These are phyloP conservation scores for Aquilaria yunnanensis DNA, from an alignment of 345 rosid species.

Conservation along the genomic window DNA sequence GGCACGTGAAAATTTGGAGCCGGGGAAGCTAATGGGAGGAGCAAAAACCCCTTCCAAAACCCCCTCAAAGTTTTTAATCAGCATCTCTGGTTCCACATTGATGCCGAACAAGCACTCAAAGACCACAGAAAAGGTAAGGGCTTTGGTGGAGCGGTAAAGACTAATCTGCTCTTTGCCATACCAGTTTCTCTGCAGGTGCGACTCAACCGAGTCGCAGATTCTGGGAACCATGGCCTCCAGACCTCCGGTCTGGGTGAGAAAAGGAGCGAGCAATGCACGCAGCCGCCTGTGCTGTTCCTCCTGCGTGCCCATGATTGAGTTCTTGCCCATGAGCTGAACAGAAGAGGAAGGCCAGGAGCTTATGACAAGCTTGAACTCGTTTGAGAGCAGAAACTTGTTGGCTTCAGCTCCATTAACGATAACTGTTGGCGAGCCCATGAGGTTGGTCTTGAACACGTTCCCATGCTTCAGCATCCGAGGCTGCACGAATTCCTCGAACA, in stretches of 20 bases:
- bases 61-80: conserved; percentile 40
- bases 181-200: conserved; percentile 48
- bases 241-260: conserved; percentile 33
- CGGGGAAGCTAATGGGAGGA: conserved; percentile 40
- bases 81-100: conserved; percentile 39
- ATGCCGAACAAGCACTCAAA: conserved; percentile 62
- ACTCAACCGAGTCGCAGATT: conserved; percentile 36
- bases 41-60: conserved; percentile 70
- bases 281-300: conserved; percentile 45
- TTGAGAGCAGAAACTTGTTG: conserved; percentile 51
- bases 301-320: conserved; percentile 61
- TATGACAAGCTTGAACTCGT: conserved; percentile 63
- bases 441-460: conserved; percentile 56
- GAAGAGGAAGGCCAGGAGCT: conserved; percentile 82
- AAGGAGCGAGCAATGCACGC: conserved; percentile 42
- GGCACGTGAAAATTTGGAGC: conserved; percentile 51
- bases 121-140: conserved; percentile 45
- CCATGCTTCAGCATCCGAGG: conserved; percentile 60
- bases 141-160: conserved; percentile 43
- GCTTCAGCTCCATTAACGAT: conserved; percentile 66
- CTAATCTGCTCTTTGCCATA: conserved; percentile 28
- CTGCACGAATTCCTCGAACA: conserved; percentile 56
- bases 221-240: conserved; percentile 48
- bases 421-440: conserved; percentile 65
- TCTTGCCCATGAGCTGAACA: conserved; percentile 63